Conservation (phyloP, 495 filamentous ascomycete genomes). For the Annulohypoxylon nitens region DNA sequence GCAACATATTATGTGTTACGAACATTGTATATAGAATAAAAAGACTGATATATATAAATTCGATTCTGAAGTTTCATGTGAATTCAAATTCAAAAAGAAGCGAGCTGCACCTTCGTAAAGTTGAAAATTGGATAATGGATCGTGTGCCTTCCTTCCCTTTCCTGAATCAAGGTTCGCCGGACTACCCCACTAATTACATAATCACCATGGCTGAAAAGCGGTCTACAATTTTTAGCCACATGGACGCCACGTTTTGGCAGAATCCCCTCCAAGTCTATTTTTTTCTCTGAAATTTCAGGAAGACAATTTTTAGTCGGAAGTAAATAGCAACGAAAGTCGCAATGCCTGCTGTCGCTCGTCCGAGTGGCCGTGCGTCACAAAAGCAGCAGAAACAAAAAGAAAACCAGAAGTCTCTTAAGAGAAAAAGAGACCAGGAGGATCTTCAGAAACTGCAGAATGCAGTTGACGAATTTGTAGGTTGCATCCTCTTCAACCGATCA, state of each 20-base stretch:
- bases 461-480: constrained; percentile 56
- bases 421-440: constrained; percentile 67
- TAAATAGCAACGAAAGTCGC: constrained; percentile 15
- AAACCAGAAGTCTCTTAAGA: constrained; percentile 57
- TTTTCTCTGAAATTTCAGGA: constrained; percentile 33
- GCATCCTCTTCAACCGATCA: neutral
- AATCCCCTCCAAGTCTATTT: constrained; percentile 44
- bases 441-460: constrained; percentile 66
- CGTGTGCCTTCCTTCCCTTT: neutral
- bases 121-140: neutral
- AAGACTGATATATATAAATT: neutral
- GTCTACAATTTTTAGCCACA: constrained; percentile 32
- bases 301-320: constrained; percentile 2
- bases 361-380: constrained; percentile 24
- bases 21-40: neutral
- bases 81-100: neutral
- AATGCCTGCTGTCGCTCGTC: constrained; percentile 32
- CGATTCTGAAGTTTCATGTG: neutral
- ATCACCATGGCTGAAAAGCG: constrained; percentile 26
- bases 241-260: constrained; percentile 35
- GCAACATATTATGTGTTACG: neutral
- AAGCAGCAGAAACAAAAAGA: constrained; percentile 50
- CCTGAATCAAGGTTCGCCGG: neutral
- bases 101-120: neutral
- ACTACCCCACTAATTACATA: neutral